Evolutionary conservation across 768 basidiomycete species (phyloP).

Genomic region (Suillus lakei): DNA sequence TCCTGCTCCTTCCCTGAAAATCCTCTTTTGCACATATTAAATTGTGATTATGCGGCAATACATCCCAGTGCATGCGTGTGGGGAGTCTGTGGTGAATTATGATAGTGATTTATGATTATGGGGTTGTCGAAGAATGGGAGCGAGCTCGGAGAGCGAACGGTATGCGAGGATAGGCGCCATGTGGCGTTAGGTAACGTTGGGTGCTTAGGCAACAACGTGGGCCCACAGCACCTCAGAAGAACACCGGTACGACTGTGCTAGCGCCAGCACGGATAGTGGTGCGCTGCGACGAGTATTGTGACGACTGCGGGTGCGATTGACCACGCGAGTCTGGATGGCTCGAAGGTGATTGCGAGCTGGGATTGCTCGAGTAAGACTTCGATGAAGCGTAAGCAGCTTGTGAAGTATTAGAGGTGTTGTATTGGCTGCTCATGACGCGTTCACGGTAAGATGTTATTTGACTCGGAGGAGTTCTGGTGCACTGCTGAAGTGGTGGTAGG

Average conservation of each 20-base stretch:
- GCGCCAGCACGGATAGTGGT: constrained; percentile 55
- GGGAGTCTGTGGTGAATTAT: constrained; percentile 1
- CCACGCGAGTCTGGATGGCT: constrained; percentile 21
- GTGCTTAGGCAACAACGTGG: background rate
- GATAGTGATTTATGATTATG: background rate
- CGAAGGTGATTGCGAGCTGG: constrained; percentile 24
- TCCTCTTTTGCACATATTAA: constrained; percentile 5
- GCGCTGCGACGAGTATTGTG: constrained; percentile 26
- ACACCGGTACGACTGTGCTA: constrained; percentile 55
- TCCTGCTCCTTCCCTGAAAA: background rate
- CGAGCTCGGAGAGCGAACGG: background rate
- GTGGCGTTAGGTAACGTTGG: background rate
- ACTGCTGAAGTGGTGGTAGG: background rate
- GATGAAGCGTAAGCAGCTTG: constrained; percentile 22
- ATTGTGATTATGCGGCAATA: background rate
- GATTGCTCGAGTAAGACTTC: constrained; percentile 24
- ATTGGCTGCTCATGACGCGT: constrained; percentile 32
- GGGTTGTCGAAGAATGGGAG: background rate
- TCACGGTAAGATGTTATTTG: constrained; percentile 2
- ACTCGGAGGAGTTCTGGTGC: constrained; percentile 3
- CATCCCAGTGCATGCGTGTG: background rate
- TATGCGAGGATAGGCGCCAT: background rate
- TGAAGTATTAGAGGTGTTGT: constrained; percentile 20
- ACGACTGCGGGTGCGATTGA: constrained; percentile 29
- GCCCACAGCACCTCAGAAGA: constrained; percentile 49